Conservation (phyloP, 495 filamentous ascomycete species). For the Xylaria intraflava region DNA sequence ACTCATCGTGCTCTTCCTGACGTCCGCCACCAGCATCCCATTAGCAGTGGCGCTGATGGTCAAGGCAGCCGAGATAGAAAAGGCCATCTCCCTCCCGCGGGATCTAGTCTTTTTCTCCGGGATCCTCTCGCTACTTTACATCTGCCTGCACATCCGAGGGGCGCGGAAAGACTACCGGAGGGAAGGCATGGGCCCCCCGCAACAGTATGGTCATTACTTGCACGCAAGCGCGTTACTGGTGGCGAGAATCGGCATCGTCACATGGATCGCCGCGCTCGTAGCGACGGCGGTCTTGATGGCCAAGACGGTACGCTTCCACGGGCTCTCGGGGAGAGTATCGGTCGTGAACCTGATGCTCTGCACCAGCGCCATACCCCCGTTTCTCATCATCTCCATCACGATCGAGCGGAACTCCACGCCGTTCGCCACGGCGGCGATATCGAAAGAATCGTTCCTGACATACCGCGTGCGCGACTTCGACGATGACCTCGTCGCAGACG, state of each 20-base stretch:
- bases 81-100: constrained; percentile 17
- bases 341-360: constrained; percentile 21
- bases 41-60: constrained; percentile 18
- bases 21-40: constrained; percentile 16
- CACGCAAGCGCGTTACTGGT: constrained; percentile 27
- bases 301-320: constrained; percentile 8
- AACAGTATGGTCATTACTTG: constrained; percentile 20
- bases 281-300: constrained; percentile 20
- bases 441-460: constrained; percentile 16
- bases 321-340: constrained; percentile 13
- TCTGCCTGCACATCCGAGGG: constrained; percentile 22
- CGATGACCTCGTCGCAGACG: constrained; percentile 17
- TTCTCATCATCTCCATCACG: constrained; percentile 20
- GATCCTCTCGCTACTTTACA: constrained; percentile 18
- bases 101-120: constrained; percentile 22
- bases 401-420: constrained; percentile 23
- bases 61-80: constrained; percentile 13
- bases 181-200: constrained; percentile 15
- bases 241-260: constrained; percentile 20
- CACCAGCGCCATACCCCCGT: constrained; percentile 20
- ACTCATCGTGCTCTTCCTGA: constrained; percentile 20
- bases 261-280: constrained; percentile 21
- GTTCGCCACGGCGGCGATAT: constrained; percentile 18
- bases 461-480: constrained; percentile 9
- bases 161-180: constrained; percentile 16